Conservation (phyloP, 176 grass and related monocot genomes). For the Zoysia pacifica region DNA sequence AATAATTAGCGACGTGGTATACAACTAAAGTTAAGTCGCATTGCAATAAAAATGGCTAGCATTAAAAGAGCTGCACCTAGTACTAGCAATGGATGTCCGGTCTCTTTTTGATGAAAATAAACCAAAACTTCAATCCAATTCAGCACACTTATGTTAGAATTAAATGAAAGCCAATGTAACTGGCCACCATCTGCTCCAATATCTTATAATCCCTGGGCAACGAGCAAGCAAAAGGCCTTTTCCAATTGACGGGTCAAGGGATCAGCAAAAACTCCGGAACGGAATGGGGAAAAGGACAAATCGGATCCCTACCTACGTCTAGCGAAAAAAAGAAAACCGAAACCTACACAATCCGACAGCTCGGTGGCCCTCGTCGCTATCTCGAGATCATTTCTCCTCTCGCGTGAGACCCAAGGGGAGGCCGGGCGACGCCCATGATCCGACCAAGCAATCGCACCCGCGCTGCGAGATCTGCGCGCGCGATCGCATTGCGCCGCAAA, state of each 20-base stretch:
- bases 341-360: slow-evolving; percentile 27
- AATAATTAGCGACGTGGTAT: background rate
- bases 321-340: background rate
- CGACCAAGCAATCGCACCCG: slow-evolving; percentile 12
- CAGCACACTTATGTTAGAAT: background rate
- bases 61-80: slow-evolving; percentile 21
- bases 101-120: background rate
- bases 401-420: slow-evolving; percentile 16
- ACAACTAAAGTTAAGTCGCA: slow-evolving; percentile 3
- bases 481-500: slow-evolving; percentile 20
- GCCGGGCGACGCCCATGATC: slow-evolving; percentile 21
- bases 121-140: background rate
- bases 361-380: slow-evolving; percentile 11
- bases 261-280: slow-evolving; percentile 15
- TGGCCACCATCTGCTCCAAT: background rate
- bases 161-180: slow-evolving; percentile 18
- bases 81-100: background rate
- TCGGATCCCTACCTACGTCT: slow-evolving; percentile 29
- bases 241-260: slow-evolving; percentile 10
- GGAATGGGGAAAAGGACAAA: slow-evolving; percentile 44
- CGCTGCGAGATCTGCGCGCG: slow-evolving; percentile 34
- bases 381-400: slow-evolving; percentile 17
- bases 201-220: background rate
- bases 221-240: background rate
- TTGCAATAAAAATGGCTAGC: background rate